A percentile compares a stretch with the other conserved stretches of the same genome.
Conservation (phyloP, 2,329 filamentous ascomycete species). For the Neofusicoccum kwambonambiense region DNA sequence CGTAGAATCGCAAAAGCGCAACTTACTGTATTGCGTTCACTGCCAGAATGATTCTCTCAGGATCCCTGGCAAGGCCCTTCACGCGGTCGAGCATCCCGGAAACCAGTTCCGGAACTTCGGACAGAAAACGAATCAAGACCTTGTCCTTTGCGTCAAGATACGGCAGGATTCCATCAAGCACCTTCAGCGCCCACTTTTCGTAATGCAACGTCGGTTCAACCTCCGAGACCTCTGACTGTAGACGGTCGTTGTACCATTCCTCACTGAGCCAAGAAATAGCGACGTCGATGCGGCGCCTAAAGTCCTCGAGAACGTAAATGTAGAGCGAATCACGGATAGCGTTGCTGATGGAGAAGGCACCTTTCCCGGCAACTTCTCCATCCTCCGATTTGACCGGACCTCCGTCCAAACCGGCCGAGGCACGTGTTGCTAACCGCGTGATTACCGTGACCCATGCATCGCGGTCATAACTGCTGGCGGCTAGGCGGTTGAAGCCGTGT, state of each 20-base stretch:
- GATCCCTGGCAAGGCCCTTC: conserved; percentile 61
- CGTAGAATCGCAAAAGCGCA: conserved; percentile 20
- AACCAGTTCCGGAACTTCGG: conserved; percentile 82
- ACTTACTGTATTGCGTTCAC: conserved; percentile 57
- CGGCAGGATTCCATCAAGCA: conserved; percentile 86
- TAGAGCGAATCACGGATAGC: conserved; percentile 79
- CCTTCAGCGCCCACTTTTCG: conserved; percentile 71
- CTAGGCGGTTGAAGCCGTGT: conserved; percentile 78
- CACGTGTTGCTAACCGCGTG: conserved; percentile 78
- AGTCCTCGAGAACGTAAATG: conserved; percentile 86
- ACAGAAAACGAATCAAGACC: conserved; percentile 83
- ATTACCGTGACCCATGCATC: conserved; percentile 92
- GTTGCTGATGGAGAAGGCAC: conserved; percentile 56
- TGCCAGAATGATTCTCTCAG: conserved; percentile 60
- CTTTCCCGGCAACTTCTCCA: conserved; percentile 24
- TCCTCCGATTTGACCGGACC: conserved; percentile 56
- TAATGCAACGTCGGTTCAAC: conserved; percentile 58
- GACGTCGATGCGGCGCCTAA: conserved; percentile 82
- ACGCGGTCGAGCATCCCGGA: conserved; percentile 70
- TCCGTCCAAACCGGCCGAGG: conserved; percentile 68
- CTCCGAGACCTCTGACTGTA: conserved; percentile 52
- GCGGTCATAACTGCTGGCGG: conserved; percentile 77
- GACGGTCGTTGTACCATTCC: conserved; percentile 92
- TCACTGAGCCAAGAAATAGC: conserved; percentile 94
- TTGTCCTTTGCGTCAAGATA: conserved; percentile 93